These are phyloP conservation scores for Blastocystis sp. DNA, from an alignment of 352 stramenopile genomes.

Conservation along the genomic window DNA sequence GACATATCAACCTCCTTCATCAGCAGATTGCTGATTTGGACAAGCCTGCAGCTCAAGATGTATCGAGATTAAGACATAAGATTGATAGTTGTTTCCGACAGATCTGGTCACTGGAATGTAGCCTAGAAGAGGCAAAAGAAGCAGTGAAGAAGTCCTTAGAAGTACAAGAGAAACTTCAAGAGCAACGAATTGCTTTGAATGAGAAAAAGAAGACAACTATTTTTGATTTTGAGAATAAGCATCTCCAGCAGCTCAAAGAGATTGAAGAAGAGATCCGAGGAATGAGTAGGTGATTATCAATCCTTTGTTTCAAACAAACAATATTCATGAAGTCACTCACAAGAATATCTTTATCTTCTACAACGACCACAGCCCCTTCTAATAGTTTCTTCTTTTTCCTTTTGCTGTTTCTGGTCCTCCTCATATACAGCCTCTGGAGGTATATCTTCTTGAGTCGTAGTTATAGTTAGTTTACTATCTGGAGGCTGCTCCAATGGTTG, in stretches of 20 bases:
- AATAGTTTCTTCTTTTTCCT: neutral
- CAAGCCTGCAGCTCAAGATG: neutral
- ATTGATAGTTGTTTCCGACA: conserved; percentile 23
- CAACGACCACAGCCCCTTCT: neutral
- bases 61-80: neutral
- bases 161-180: conserved; percentile 8
- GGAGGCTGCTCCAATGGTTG: too few relatives aligned
- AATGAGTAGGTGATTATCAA: neutral
- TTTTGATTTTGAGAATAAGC: conserved; percentile 54
- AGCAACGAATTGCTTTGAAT: neutral
- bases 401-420: neutral
- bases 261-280: conserved; percentile 48
- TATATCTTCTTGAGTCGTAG: neutral
- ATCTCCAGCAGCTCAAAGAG: conserved; percentile 20
- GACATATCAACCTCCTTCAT: conserved; percentile 6
- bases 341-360: neutral
- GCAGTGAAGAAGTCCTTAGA: neutral
- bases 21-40: conserved; percentile 24
- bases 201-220: conserved; percentile 18
- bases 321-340: neutral
- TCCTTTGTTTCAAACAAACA: neutral
- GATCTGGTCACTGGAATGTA: neutral
- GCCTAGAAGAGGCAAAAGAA: neutral
- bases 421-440: neutral
- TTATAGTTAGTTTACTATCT: neutral